Evolutionary conservation across 2,329 filamentous ascomycete genomes (phyloP).

Genomic region (Microdochium trichocladiopsis): DNA sequence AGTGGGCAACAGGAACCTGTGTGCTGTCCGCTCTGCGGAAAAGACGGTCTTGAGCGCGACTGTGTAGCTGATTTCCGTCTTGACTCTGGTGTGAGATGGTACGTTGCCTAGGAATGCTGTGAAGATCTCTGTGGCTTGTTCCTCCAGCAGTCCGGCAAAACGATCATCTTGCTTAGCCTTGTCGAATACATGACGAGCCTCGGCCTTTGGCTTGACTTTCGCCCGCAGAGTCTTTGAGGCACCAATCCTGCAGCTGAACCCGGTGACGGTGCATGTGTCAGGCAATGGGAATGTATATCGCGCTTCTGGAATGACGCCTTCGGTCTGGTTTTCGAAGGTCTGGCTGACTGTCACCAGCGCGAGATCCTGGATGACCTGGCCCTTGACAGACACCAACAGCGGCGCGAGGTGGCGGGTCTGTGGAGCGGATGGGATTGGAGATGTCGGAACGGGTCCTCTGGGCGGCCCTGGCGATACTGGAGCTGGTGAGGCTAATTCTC

Average conservation of each 20-base stretch:
- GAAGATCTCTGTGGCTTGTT: constrained; percentile 17
- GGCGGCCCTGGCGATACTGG: too few relatives aligned
- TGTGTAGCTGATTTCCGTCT: constrained; percentile 14
- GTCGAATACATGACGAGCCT: constrained; percentile 10
- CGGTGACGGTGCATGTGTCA: constrained; percentile 15
- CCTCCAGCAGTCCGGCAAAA: constrained; percentile 12
- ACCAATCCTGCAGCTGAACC: constrained; percentile 16
- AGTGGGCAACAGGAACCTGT: constrained; percentile 14
- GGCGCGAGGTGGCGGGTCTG: constrained; percentile 9
- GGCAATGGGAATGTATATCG: constrained; percentile 18
- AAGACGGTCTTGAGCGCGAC: constrained; percentile 14
- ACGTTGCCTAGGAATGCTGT: constrained; percentile 17
- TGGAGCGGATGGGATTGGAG: neutral
- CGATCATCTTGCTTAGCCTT: constrained; percentile 2
- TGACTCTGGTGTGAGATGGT: constrained; percentile 13
- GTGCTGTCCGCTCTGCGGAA: constrained; percentile 7
- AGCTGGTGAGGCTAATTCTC: too few relatives aligned
- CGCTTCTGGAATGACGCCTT: constrained; percentile 11
- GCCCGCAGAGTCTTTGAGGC: constrained; percentile 11
- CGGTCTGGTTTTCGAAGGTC: constrained; percentile 16
- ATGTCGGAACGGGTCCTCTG: too few relatives aligned
- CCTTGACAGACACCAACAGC: constrained; percentile 12
- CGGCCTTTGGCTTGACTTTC: constrained; percentile 10
- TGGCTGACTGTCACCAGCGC: constrained; percentile 15
- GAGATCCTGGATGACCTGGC: constrained; percentile 14